A percentile compares a stretch with the other conserved stretches of the same genome.
phyloP scores from a whole-genome alignment of 2,329 filamentous ascomycete genomes.

The Pyricularia grisea region DNA sequence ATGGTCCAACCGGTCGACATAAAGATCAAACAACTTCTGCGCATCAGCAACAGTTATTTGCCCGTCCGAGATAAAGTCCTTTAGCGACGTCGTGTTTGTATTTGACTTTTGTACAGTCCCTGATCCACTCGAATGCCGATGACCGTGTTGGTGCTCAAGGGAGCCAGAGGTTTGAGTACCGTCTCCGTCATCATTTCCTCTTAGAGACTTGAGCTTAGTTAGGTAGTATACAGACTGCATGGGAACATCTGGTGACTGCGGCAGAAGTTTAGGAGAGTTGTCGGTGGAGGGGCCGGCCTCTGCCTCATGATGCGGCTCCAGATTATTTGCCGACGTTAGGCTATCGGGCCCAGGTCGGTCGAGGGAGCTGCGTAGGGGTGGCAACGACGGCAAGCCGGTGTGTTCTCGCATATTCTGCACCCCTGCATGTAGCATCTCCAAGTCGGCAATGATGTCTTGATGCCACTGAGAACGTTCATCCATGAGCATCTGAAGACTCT shows the following conservation, averaged over 20 bases:
- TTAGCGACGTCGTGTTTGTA: not conserved
- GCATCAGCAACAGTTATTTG: constrained; percentile 35
- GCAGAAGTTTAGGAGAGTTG: constrained; percentile 15
- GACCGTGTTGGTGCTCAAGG: not conserved
- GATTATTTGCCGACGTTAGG: not conserved
- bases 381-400: constrained; percentile 1
- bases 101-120: not conserved
- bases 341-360: not conserved
- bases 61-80: constrained; percentile 28
- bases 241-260: constrained; percentile 23
- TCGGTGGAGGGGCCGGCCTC: constrained; percentile 13
- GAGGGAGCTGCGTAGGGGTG: constrained; percentile 2
- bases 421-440: constrained; percentile 5
- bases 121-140: not conserved
- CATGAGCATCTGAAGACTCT: constrained; percentile 30
- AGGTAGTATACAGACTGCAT: constrained; percentile 27
- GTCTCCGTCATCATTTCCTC: constrained; percentile 7
- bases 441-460: constrained; percentile 4
- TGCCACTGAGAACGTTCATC: constrained; percentile 27
- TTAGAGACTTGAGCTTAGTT: constrained; percentile 19
- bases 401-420: constrained; percentile 8
- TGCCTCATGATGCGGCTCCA: constrained; percentile 7
- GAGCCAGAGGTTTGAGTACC: not conserved
- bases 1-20: constrained; percentile 38
- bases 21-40: constrained; percentile 39